These are phyloP conservation scores for Malus sylvestris DNA, from an alignment of 306 rosid species.

Conservation along the genomic window DNA sequence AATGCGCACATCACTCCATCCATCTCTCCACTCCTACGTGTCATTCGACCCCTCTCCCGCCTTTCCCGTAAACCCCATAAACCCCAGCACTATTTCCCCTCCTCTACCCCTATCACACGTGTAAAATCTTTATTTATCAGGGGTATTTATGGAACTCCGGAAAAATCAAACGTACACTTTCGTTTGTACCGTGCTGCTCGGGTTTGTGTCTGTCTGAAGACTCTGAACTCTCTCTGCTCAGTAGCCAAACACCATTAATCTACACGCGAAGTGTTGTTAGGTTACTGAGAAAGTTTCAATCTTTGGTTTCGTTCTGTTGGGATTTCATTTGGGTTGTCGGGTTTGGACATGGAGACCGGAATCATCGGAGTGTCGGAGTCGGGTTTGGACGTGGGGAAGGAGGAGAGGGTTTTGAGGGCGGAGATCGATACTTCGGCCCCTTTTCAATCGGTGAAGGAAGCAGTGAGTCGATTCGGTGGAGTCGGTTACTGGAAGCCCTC, in stretches of 20 bases:
- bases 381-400: conserved; percentile 1
- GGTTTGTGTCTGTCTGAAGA: background rate
- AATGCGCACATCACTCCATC: background rate
- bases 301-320: background rate
- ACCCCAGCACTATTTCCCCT: background rate
- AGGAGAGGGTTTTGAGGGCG: conserved; percentile 26
- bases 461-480: conserved; percentile 64
- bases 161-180: background rate
- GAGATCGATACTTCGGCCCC: conserved; percentile 86
- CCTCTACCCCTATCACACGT: no score
- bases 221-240: background rate
- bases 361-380: background rate
- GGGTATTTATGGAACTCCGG: background rate
- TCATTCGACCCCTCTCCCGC: background rate
- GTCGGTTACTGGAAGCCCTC: conserved; percentile 73
- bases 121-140: background rate
- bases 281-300: background rate
- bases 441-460: conserved; percentile 77
- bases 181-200: background rate
- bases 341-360: conserved; percentile 6
- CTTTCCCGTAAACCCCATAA: background rate
- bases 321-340: background rate
- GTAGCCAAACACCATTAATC: background rate
- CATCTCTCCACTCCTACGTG: background rate
- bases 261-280: background rate